Evolutionary conservation across 306 rosid genomes (phyloP), one percentile per base, ranked within the genome.

Genomic region (Vigna hirtella): DNA sequence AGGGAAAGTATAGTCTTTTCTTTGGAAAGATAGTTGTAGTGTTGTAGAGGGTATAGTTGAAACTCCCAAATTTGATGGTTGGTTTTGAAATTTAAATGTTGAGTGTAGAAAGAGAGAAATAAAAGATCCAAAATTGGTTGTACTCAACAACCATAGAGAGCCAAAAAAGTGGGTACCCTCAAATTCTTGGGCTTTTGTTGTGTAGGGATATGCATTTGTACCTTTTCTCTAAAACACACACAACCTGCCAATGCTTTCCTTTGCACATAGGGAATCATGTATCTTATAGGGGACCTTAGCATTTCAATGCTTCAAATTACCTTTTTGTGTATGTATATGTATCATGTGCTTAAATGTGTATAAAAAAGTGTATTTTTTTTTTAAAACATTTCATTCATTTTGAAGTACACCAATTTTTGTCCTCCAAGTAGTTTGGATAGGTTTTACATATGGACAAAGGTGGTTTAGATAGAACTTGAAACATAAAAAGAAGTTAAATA

Each of bases 71-170:
- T 1, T 47, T 17, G 50, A 68, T 28, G 13, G 14, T 50, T 64
- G 26, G 57, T 83, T 83, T 53, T 38, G 65, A 83, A 79, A 4
- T 77, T 82, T 22, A 77, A 82, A 72, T 45, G 40, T 2, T 11
- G 59, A 34, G 61, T 57, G 66, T 66, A 74, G 32, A 34, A 79
- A 69, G 32, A 6, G 9, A 36, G 7, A 6, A 36, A 36, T 22
- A 32, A 74, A 26, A 57, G 34, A 61, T 10, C 56, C 45, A 40
- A 40, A 6, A 32, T 30, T 67, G 68, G 82, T 72, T 72, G 69
- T 66, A 49, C 69, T 71, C 71, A 24, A 77, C 70, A 55, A 49
- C 42, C 12, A 48, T 22, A 52, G 4, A 4, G 28, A 22, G 18
- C 4, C 16, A 52, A 47, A 70, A 67, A 70, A 26, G 67, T 28